These are phyloP conservation scores for Blastobotrys indianensis DNA, from an alignment of 1,139 yeast species.

Conservation along the genomic window DNA sequence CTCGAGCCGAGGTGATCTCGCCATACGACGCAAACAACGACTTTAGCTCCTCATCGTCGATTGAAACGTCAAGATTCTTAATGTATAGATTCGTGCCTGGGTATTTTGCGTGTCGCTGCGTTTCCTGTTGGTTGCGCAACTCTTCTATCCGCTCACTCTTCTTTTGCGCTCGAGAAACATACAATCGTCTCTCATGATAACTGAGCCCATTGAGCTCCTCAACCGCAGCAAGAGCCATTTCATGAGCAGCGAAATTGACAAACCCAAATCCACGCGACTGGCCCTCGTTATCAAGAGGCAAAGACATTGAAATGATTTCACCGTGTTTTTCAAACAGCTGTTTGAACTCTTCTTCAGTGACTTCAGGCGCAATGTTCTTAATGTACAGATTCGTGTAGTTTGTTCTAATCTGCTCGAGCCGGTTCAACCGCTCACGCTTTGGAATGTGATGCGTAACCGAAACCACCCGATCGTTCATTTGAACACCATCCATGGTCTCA, in stretches of 20 bases:
- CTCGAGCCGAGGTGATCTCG: constrained; percentile 80
- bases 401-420: constrained; percentile 73
- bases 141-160: constrained; percentile 86
- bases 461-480: constrained; percentile 81
- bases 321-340: constrained; percentile 64
- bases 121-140: constrained; percentile 76
- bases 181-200: constrained; percentile 66
- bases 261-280: constrained; percentile 86
- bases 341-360: constrained; percentile 55
- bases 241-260: constrained; percentile 74
- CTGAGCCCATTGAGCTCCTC: constrained; percentile 74
- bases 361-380: constrained; percentile 67
- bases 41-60: constrained; percentile 73
- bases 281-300: constrained; percentile 68
- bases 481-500: constrained; percentile 76
- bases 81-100: constrained; percentile 89
- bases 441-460: constrained; percentile 84
- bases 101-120: constrained; percentile 66
- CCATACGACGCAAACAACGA: constrained; percentile 86
- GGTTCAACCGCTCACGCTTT: constrained; percentile 79
- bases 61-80: constrained; percentile 77
- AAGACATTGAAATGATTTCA: constrained; percentile 53
- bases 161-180: constrained; percentile 92
- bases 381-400: constrained; percentile 84
- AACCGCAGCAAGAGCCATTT: constrained; percentile 74